Base-by-base conservation (phyloP, 805 yeast species). In the Wickerhamomyces alni region DNA sequence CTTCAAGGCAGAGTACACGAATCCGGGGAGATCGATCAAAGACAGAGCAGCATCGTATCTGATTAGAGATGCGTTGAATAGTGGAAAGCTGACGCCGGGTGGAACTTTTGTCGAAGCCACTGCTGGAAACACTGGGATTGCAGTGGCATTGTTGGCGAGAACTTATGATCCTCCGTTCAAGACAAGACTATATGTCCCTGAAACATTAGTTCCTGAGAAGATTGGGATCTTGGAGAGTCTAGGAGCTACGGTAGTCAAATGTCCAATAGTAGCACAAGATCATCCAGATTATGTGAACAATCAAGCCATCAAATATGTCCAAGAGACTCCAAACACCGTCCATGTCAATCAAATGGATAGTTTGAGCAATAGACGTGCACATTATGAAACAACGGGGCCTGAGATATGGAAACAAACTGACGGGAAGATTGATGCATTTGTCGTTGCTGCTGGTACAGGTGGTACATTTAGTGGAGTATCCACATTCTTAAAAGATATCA, bases 301-400 rank as follows among this genome's bases (percentile, higher is more conserved):
- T 29, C 45, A 35, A 19, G 59, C 53, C 5, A 42, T 36, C 3
- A 37, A 52, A 21, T 71, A 72, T 47, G 47, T 61, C 0, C 39
- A 55, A 5, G 70, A 66, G 37, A 40, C 51, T 0, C 50, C 70
- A 8, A 69, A 66, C 33, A 87, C 87, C 2, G 66, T 82, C 0
- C 86, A 83, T 61, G 88, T 89, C 4, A 81, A 85, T 58, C 95
- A 85, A 56, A 86, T 86, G 60, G 93, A 82, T 50, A 86, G 80
- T 53, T 80, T 76, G 40, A 74, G 69, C 43, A 85, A 85, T 52
- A 83, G 93, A 88, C 59, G 69, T 35, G 68, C 77, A 2, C 95
- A 85, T 57, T 82, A 74, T 57, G 52, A 55, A 5, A 67, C 81
- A 3, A 85, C 95, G 0, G 94, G 87, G 0, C 93, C 94, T 3